These are phyloP conservation scores for Auricularia sp. DNA, from an alignment of 768 basidiomycete genomes.

Conservation along the genomic window DNA sequence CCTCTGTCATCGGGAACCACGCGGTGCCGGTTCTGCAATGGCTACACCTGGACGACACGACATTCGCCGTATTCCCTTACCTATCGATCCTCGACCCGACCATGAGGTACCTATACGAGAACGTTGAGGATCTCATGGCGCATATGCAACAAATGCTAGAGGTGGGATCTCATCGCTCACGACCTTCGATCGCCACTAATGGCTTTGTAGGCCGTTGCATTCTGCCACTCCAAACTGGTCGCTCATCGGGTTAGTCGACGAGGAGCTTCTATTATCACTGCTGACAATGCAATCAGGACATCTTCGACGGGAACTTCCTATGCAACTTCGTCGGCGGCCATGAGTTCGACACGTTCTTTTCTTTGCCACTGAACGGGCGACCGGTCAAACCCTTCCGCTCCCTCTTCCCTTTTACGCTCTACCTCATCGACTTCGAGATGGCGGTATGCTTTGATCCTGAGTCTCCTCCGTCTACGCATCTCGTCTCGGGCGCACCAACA, in stretches of 20 bases:
- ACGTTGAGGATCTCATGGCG: neutral
- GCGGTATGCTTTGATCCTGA: neutral
- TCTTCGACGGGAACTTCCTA: neutral
- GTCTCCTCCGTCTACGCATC: neutral
- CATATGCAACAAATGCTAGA: neutral
- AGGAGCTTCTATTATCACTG: neutral
- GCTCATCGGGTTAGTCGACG: neutral
- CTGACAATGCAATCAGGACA: neutral
- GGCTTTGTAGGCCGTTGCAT: neutral
- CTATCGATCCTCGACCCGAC: neutral
- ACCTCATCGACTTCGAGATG: neutral
- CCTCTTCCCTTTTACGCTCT: neutral
- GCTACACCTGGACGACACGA: neutral
- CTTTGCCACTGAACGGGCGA: neutral
- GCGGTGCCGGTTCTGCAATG: neutral
- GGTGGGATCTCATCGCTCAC: neutral
- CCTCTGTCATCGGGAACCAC: neutral
- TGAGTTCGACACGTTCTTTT: neutral
- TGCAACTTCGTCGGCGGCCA: neutral
- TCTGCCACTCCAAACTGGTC: neutral
- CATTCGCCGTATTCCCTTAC: neutral
- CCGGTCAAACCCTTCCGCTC: neutral
- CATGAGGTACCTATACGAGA: neutral
- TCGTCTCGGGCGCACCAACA: neutral
- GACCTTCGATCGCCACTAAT: too few relatives aligned